Evolutionary conservation across 495 filamentous ascomycete species (phyloP).

Genomic region (Penicillium subrubescens): DNA sequence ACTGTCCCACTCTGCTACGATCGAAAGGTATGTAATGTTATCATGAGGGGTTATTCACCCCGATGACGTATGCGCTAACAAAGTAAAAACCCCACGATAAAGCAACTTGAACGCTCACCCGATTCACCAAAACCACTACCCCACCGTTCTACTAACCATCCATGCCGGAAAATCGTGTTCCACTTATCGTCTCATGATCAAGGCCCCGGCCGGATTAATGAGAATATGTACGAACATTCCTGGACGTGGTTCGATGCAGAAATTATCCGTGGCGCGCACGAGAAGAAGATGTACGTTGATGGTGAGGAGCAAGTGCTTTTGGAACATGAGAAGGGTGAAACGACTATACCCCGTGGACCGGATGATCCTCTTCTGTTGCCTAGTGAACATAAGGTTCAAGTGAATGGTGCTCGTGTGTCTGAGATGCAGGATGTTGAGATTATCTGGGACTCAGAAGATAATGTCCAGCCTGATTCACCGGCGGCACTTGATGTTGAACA

Average conservation of each 20-base stretch:
- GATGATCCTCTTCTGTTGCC: constrained; percentile 47
- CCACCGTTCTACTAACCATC: constrained; percentile 37
- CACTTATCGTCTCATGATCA: constrained; percentile 67
- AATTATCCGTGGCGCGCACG: constrained; percentile 33
- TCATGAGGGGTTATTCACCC: not conserved
- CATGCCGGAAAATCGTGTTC: constrained; percentile 63
- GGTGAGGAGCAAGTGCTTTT: constrained; percentile 21
- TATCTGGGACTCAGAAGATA: constrained; percentile 59
- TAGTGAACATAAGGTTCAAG: constrained; percentile 49
- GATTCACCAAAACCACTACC: constrained; percentile 31
- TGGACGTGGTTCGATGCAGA: constrained; percentile 76
- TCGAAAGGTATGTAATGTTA: constrained; percentile 29
- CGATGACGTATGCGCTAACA: constrained; percentile 1
- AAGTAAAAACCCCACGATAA: not conserved
- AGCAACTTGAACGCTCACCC: constrained; percentile 21
- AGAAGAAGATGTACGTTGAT: constrained; percentile 22
- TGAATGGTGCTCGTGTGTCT: constrained; percentile 45
- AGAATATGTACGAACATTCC: constrained; percentile 55
- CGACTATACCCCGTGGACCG: constrained; percentile 21
- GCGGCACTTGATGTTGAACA: constrained; percentile 42
- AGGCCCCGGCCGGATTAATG: constrained; percentile 43
- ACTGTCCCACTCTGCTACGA: constrained; percentile 47
- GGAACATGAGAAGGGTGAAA: constrained; percentile 21
- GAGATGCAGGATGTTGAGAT: constrained; percentile 46
- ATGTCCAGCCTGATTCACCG: constrained; percentile 46